Evolutionary conservation across 345 rosid species (phyloP).

Genomic region (Anacardium occidentale): DNA sequence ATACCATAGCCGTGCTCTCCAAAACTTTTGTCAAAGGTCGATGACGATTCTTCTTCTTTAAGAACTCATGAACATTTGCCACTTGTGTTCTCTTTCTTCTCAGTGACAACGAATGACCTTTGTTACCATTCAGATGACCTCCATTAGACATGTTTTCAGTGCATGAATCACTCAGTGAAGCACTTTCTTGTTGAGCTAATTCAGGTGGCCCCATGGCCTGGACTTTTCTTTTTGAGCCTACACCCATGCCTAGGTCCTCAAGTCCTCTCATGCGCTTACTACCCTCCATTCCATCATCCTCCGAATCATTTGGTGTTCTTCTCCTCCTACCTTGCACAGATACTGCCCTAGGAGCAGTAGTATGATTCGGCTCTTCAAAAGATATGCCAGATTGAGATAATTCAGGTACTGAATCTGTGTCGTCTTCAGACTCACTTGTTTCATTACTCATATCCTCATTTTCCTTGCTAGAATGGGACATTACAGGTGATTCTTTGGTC

Average conservation of each 20-base stretch:
- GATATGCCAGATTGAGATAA: conserved; percentile 66
- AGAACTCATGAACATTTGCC: conserved; percentile 49
- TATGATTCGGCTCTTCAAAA: conserved; percentile 57
- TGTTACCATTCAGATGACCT: conserved; percentile 47
- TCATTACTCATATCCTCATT: conserved; percentile 39
- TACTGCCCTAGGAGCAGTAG: conserved; percentile 46
- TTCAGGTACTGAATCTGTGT: conserved; percentile 54
- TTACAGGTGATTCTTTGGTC: conserved; percentile 48
- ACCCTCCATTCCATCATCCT: conserved; percentile 96
- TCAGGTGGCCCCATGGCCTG: conserved; percentile 34
- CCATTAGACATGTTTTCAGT: conserved; percentile 53
- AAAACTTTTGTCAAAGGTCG: conserved; percentile 84
- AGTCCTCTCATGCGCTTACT: conserved; percentile 97
- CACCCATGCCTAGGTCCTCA: conserved; percentile 77
- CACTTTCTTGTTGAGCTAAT: conserved; percentile 37
- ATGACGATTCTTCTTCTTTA: conserved; percentile 73
- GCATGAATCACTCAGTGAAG: conserved; percentile 37
- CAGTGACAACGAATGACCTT: conserved; percentile 40
- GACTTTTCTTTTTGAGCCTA: conserved; percentile 45
- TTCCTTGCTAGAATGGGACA: conserved; percentile 54
- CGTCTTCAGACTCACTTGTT: conserved; percentile 41
- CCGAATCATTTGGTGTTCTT: conserved; percentile 92
- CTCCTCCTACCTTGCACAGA: conserved; percentile 61
- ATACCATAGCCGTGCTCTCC: conserved; percentile 81
- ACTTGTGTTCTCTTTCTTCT: conserved; percentile 75